Base-by-base conservation (phyloP, 2,329 filamentous ascomycete species). In the Hyphodiscus sp. region DNA sequence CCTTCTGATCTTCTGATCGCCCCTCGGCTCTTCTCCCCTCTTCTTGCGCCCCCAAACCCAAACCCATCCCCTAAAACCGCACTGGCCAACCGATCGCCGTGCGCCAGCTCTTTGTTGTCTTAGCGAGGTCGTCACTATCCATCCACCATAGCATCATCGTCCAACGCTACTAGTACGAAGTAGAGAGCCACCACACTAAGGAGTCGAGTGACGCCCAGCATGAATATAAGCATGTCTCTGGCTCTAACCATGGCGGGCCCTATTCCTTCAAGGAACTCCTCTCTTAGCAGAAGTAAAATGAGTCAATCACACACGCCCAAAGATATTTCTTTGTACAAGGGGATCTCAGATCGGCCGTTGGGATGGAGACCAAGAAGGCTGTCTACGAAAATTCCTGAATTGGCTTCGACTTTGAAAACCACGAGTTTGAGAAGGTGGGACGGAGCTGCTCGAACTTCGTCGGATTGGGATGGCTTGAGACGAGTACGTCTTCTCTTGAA, bases 391-490 rank as follows among this genome's bases (percentile, higher is more conserved):
- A 38, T 10, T 38, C 33, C 47, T 20, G 38, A 52, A 16, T 46
- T 55, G 30, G 45, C 44, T 10, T 52, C 56, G 13, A 53, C 47
- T 19, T 54, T 55, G 15, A 56, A 50, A 43, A 55, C 63, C 51
- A 57, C 62, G 52, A 58, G 53, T 19, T 59, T 69, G 18, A 69
- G 60, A 50, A 65, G 66, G 56, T 73, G 70, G 70, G 67, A 73
- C 52, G 71, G 70, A 18, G 61, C 57, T 41, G 57, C 60, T n/a
- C 62, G 66, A 48, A 61, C 50, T 19, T 65, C 67, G 13, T 60
- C 51, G 26, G 60, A 63, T 49, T 77, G 75, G 75, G 73, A 77
- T 63, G 69, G 70, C 11, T 60, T 77, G 23, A 67, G 72, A 58
- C 71, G 68, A 54, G 75, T 76, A 66, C 60, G 70, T 13, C 33